Percentiles rank a stretch among this genome's conserved stretches.
Evolutionary conservation across 2,329 filamentous ascomycete species (phyloP).

Genomic region (Alternaria angustiovoidea): DNA sequence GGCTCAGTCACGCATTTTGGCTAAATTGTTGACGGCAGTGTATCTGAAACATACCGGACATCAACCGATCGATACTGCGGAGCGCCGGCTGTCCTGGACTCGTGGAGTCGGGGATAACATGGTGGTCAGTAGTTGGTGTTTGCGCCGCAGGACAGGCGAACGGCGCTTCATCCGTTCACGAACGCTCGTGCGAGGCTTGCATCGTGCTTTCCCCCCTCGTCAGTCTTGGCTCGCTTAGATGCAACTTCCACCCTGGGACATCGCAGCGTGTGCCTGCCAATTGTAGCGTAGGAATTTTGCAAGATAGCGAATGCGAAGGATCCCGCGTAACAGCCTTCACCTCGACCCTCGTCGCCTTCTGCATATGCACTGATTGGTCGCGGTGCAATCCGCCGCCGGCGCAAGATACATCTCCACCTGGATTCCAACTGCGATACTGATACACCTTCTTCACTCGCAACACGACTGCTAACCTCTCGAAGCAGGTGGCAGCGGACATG

Average conservation of each 20-base stretch:
- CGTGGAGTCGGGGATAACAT: conserved; percentile 2
- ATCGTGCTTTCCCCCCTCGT: neutral
- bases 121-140: conserved; percentile 16
- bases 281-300: neutral
- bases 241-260: conserved; percentile 6
- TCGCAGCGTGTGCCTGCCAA: conserved; percentile 12
- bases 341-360: neutral
- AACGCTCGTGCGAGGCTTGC: conserved; percentile 14
- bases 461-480: neutral
- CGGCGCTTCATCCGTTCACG: conserved; percentile 13
- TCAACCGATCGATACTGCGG: conserved; percentile 14
- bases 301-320: neutral
- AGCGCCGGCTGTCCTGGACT: neutral
- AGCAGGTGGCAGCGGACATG: conserved; percentile 1
- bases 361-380: neutral
- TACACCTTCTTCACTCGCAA: neutral
- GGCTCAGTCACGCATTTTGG: conserved; percentile 16
- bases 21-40: conserved; percentile 10
- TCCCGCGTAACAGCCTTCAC: neutral
- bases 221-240: conserved; percentile 17
- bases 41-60: conserved; percentile 19
- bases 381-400: neutral
- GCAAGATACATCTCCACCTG: neutral
- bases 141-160: conserved; percentile 12
- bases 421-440: neutral